phyloP scores from a whole-genome alignment of 441 rosid genomes.

The Geranium incanum region DNA sequence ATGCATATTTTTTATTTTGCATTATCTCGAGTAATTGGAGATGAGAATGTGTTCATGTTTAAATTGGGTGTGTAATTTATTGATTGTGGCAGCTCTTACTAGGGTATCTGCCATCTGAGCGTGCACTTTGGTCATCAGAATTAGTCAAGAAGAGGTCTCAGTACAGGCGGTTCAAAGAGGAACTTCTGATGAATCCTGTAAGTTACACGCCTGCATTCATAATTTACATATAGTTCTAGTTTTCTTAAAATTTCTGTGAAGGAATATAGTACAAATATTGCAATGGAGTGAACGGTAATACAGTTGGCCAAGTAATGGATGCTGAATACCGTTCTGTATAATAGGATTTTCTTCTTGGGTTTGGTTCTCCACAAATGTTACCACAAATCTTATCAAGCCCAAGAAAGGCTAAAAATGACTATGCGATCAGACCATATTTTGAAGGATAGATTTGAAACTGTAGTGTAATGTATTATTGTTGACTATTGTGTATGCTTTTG shows the following conservation, averaged over 20 bases:
- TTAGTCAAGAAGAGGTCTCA: conserved; percentile 80
- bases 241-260: background rate
- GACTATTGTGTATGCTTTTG: too few relatives aligned
- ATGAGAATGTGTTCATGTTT: background rate
- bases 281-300: too few relatives aligned
- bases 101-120: conserved; percentile 83
- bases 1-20: conserved; percentile 15
- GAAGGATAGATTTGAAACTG: too few relatives aligned
- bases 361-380: too few relatives aligned
- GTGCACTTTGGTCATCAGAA: conserved; percentile 71
- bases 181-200: conserved; percentile 89
- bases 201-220: conserved; percentile 22
- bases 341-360: too few relatives aligned
- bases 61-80: conserved; percentile 9
- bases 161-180: conserved; percentile 81
- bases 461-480: too few relatives aligned
- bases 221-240: background rate
- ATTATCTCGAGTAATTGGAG: background rate
- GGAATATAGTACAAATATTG: too few relatives aligned
- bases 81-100: conserved; percentile 63
- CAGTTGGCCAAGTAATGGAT: too few relatives aligned
- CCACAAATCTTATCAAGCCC: too few relatives aligned
- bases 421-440: too few relatives aligned
- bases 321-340: too few relatives aligned
- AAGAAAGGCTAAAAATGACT: too few relatives aligned